phyloP scores from a whole-genome alignment of 345 rosid genomes.

The Boechera divaricarpa region DNA sequence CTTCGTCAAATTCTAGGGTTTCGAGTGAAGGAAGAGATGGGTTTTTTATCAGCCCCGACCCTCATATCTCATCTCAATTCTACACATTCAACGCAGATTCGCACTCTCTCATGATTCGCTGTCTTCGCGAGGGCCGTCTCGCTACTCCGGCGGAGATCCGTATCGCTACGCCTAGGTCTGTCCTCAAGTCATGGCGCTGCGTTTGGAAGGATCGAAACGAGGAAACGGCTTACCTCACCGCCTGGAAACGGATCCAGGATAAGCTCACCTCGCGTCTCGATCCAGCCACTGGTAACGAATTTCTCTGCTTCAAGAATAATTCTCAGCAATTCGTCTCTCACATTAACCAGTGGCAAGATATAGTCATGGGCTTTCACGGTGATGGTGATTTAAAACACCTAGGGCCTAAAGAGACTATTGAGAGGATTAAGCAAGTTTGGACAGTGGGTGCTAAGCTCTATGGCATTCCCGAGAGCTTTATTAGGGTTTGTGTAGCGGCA shows the following conservation, averaged over 20 bases:
- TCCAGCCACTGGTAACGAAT: constrained; percentile 72
- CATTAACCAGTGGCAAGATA: constrained; percentile 91
- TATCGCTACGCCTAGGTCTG: constrained; percentile 71
- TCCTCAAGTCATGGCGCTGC: constrained; percentile 90
- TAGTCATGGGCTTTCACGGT: constrained; percentile 89
- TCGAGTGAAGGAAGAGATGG: constrained; percentile 34
- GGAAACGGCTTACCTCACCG: constrained; percentile 96
- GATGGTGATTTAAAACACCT: constrained; percentile 91
- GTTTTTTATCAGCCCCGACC: constrained; percentile 72
- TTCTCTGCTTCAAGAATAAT: constrained; percentile 90
- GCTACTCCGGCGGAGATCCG: constrained; percentile 95
- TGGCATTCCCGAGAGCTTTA: constrained; percentile 96
- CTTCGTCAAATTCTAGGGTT: constrained; percentile 46
- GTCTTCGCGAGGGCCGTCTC: constrained; percentile 83
- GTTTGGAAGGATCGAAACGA: constrained; percentile 99
- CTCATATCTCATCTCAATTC: constrained; percentile 90
- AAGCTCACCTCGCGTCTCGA: constrained; percentile 82
- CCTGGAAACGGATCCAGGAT: constrained; percentile 98
- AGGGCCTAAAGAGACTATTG: constrained; percentile 92
- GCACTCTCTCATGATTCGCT: constrained; percentile 92
- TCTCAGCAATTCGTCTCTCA: constrained; percentile 91
- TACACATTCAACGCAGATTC: constrained; percentile 96
- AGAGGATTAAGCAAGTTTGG: constrained; percentile 93
- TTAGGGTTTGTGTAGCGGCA: constrained; percentile 93
- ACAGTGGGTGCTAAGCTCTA: constrained; percentile 95